A percentile compares a stretch with the other conserved stretches of the same genome.
phyloP scores from a whole-genome alignment of 1,284 basidiomycete species.

The Ustilago shanxiensis region DNA sequence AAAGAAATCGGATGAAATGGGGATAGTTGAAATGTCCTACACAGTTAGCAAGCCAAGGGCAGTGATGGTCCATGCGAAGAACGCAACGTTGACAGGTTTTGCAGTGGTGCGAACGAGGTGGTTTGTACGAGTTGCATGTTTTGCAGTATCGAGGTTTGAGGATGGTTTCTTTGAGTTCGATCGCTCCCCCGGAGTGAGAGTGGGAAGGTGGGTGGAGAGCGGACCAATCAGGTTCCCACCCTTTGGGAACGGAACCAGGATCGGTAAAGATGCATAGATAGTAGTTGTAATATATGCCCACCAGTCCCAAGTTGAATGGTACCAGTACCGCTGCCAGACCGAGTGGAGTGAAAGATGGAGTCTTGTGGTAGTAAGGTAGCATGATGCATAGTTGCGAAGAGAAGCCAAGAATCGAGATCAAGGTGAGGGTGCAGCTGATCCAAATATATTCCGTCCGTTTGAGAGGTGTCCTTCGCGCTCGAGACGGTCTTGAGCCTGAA shows the following conservation, averaged over 20 bases:
- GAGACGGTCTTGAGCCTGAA: background rate
- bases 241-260: slow-evolving; percentile 60
- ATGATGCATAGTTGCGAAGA: slow-evolving; percentile 63
- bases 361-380: slow-evolving; percentile 57
- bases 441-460: slow-evolving; percentile 49
- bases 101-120: slow-evolving; percentile 70
- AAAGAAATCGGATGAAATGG: slow-evolving; percentile 72
- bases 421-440: slow-evolving; percentile 21
- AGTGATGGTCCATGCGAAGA: slow-evolving; percentile 73
- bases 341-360: slow-evolving; percentile 67
- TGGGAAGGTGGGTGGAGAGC: slow-evolving; percentile 31
- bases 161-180: slow-evolving; percentile 46
- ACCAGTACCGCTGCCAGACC: slow-evolving; percentile 80
- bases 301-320: slow-evolving; percentile 83
- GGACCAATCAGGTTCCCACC: slow-evolving; percentile 58
- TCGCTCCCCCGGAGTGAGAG: background rate
- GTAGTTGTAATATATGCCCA: slow-evolving; percentile 62
- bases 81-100: slow-evolving; percentile 65
- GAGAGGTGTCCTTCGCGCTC: slow-evolving; percentile 36
- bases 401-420: slow-evolving; percentile 61
- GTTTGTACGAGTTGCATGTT: slow-evolving; percentile 59
- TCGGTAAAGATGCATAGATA: slow-evolving; percentile 56
- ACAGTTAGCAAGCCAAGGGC: slow-evolving; percentile 73
- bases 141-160: slow-evolving; percentile 61
- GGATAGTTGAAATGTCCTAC: slow-evolving; percentile 70